These are phyloP conservation scores for Pleurotus djamor DNA, from an alignment of 768 basidiomycete species.

Conservation along the genomic window DNA sequence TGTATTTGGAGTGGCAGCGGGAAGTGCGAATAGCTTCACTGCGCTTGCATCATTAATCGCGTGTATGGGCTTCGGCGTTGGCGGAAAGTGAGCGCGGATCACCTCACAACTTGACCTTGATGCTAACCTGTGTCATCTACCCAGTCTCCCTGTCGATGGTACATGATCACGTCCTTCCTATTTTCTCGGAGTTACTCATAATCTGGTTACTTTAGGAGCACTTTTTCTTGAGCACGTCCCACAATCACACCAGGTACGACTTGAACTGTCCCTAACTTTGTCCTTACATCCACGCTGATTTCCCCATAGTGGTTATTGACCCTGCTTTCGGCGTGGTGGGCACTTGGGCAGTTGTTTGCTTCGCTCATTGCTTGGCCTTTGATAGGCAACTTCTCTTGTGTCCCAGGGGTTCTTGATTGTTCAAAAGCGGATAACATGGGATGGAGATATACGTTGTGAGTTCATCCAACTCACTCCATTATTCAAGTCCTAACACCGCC, in stretches of 20 bases:
- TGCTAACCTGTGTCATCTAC: slow-evolving; percentile 14
- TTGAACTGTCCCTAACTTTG: background rate
- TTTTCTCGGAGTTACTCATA: background rate
- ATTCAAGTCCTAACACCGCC: background rate
- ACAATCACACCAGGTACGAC: slow-evolving; percentile 32
- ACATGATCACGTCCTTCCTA: slow-evolving; percentile 9
- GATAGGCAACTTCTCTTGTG: slow-evolving; percentile 54
- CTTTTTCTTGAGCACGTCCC: slow-evolving; percentile 45
- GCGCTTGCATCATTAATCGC: slow-evolving; percentile 43
- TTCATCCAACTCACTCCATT: slow-evolving; percentile 9
- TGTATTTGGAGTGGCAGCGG: slow-evolving; percentile 50
- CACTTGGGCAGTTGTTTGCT: slow-evolving; percentile 48
- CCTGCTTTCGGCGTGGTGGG: slow-evolving; percentile 54
- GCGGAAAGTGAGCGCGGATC: slow-evolving; percentile 42
- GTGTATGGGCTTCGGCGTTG: slow-evolving; percentile 47
- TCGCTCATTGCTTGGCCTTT: slow-evolving; percentile 56
- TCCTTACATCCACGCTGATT: slow-evolving; percentile 1
- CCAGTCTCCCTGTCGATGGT: slow-evolving; percentile 47
- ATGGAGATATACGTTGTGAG: slow-evolving; percentile 56
- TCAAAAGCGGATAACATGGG: slow-evolving; percentile 51
- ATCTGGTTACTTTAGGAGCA: slow-evolving; percentile 23
- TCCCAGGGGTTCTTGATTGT: slow-evolving; percentile 36
- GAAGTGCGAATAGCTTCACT: slow-evolving; percentile 42
- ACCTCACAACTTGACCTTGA: slow-evolving; percentile 6
- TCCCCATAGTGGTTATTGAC: slow-evolving; percentile 44